These are phyloP conservation scores for Solanum tarapatanum DNA, from an alignment of 257 asterid species.

Conservation along the genomic window DNA sequence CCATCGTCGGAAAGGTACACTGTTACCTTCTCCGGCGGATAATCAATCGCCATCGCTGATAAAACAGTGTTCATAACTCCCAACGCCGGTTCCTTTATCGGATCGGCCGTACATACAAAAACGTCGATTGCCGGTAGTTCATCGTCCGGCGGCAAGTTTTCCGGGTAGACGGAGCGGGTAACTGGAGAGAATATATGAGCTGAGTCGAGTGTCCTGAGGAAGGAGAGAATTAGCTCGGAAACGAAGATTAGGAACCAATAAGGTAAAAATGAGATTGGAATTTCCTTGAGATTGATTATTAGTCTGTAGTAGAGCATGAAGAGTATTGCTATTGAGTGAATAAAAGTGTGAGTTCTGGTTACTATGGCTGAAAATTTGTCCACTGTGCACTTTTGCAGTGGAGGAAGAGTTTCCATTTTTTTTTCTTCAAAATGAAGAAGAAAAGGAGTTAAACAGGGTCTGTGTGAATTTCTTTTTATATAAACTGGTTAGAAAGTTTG, in stretches of 20 bases:
- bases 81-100: conserved; percentile 37
- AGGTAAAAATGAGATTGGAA: conserved; percentile 18
- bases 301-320: conserved; percentile 27
- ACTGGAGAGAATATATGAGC: conserved; percentile 25
- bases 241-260: conserved; percentile 2
- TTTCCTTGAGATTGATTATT: neutral
- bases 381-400: neutral
- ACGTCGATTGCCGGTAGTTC: conserved; percentile 34
- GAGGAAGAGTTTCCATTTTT: neutral
- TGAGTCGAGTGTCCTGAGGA: conserved; percentile 23
- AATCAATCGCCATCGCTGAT: conserved; percentile 41
- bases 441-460: neutral
- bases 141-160: conserved; percentile 22
- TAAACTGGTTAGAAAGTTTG: neutral
- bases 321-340: conserved; percentile 15
- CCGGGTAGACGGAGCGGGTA: conserved; percentile 14
- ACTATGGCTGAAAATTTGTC: conserved; percentile 1
- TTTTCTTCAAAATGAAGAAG: neutral
- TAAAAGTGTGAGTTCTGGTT: conserved; percentile 22
- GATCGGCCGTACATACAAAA: conserved; percentile 44
- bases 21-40: conserved; percentile 36
- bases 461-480: no score
- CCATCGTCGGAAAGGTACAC: conserved; percentile 50
- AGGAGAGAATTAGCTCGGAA: conserved; percentile 24
- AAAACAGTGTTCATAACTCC: conserved; percentile 48